Evolutionary conservation across 768 basidiomycete species (phyloP).

Genomic region (Dentipellis sp.): DNA sequence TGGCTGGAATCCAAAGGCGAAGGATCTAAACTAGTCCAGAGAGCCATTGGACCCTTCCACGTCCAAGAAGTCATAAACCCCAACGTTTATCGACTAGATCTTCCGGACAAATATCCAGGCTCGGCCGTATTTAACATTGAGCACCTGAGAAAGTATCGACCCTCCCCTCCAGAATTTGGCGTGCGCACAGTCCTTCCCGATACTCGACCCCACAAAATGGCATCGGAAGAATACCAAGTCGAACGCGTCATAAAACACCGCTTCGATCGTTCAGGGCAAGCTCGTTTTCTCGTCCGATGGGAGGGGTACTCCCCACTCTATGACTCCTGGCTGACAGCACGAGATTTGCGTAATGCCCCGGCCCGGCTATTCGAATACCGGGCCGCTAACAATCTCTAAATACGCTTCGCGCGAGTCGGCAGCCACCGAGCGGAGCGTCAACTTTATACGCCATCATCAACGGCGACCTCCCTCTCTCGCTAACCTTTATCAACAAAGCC

Average conservation of each 20-base stretch:
- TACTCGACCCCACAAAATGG: background rate
- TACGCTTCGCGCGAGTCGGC: too few relatives aligned
- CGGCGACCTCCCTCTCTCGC: too few relatives aligned
- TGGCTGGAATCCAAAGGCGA: slow-evolving; percentile 10
- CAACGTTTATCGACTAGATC: slow-evolving; percentile 12
- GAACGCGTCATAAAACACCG: background rate
- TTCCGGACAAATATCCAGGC: slow-evolving; percentile 14
- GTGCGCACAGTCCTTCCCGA: background rate
- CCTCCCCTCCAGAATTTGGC: slow-evolving; percentile 13
- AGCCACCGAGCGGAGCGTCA: too few relatives aligned
- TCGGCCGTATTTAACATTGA: slow-evolving; percentile 17
- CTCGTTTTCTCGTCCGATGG: slow-evolving; percentile 9
- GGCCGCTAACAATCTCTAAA: background rate
- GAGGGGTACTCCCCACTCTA: slow-evolving; percentile 7
- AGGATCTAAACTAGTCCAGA: slow-evolving; percentile 17
- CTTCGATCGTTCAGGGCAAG: background rate
- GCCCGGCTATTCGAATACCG: background rate
- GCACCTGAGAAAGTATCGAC: slow-evolving; percentile 16
- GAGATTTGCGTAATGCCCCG: background rate
- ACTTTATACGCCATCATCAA: too few relatives aligned
- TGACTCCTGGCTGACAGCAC: slow-evolving; percentile 9
- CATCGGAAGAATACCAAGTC: slow-evolving; percentile 3
- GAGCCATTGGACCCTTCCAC: slow-evolving; percentile 17
- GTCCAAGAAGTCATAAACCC: slow-evolving; percentile 16
- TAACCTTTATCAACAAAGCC: too few relatives aligned